Base-by-base conservation (phyloP, 176 grass and related monocot genomes). In the Urochloa ruziziensis region DNA sequence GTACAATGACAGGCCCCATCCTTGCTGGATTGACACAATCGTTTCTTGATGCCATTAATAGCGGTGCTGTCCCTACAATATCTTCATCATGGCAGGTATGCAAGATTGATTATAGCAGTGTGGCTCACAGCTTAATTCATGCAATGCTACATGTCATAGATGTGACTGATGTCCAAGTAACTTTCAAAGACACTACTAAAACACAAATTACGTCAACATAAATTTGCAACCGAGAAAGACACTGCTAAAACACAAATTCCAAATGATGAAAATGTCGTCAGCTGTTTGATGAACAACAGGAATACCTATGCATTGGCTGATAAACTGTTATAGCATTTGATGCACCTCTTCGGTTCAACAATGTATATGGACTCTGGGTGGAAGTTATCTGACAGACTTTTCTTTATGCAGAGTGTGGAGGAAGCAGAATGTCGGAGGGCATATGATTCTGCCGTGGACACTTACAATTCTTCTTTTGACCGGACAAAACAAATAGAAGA, bases 11-110 rank as follows among this genome's bases (percentile, higher is more conserved):
- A 64, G 96, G 96, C 11, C 93, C 96, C 28, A 85, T 99, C 73
- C 91, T 99, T 81, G 89, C 96, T 77, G 96, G 93, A 81, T 61
- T 99, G 51, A 99, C 93, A 28, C 96, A 99, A 70, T 95, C 93
- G 79, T 98, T 98, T 86, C 82, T 98, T 62, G 96, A 98, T 82
- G 96, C 96, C 72, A 96, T 99, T 67, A 99, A 99, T 70, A 92
- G 75, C 53, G 96, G 93, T 61, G 96, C 96, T 35, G 93, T 99
- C 34, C 96, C 96, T 29, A 89, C 85, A 78, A 96, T 99, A 77
- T 94, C 93, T 49, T 99, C 96, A 2, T 99, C 96, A 74, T 99
- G 96, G 96, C 91, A 96, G 96, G 96, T 96, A 75, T 44, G 21
- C 49, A 36, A 10, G 24, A 49, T 57, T 77, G 56, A 77, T 75